A percentile compares a stretch with the other conserved stretches of the same genome.
Evolutionary conservation across 2,329 filamentous ascomycete genomes (phyloP).

Genomic region (Exophiala mesophila): DNA sequence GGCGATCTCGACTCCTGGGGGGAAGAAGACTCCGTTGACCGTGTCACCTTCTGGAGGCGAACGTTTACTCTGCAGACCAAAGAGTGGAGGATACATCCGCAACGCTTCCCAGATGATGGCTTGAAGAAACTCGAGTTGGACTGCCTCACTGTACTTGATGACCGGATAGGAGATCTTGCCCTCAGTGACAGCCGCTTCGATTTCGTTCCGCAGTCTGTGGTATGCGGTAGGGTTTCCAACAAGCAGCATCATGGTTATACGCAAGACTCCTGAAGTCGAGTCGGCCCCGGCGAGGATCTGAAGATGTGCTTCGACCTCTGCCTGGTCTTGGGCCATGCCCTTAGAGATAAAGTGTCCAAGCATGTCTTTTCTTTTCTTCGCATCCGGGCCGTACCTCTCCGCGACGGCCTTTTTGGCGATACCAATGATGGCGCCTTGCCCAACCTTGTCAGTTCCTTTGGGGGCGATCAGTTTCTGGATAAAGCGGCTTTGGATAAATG

Average conservation of each 20-base stretch:
- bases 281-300: slow-evolving; percentile 17
- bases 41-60: slow-evolving; percentile 38
- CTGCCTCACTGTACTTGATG: slow-evolving; percentile 5
- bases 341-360: slow-evolving; percentile 29
- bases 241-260: not conserved
- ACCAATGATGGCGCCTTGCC: slow-evolving; percentile 15
- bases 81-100: slow-evolving; percentile 38
- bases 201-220: slow-evolving; percentile 4
- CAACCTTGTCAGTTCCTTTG: slow-evolving; percentile 16
- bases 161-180: slow-evolving; percentile 8
- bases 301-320: slow-evolving; percentile 9
- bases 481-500: slow-evolving; percentile 8
- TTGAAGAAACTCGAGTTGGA: slow-evolving; percentile 26
- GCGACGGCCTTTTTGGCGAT: slow-evolving; percentile 19
- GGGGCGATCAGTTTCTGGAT: slow-evolving; percentile 10
- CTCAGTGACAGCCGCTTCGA: slow-evolving; percentile 1
- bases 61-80: slow-evolving; percentile 32
- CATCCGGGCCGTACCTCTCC: slow-evolving; percentile 15
- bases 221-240: not conserved
- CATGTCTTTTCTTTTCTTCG: slow-evolving; percentile 26
- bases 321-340: slow-evolving; percentile 14
- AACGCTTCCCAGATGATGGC: slow-evolving; percentile 28
- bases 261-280: slow-evolving; percentile 17
- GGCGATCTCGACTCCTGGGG: slow-evolving; percentile 44
- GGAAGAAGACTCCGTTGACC: slow-evolving; percentile 38